Evolutionary conservation across 1,139 yeast species (phyloP), one percentile per base, ranked within the genome.

Genomic region (Magnusiomyces tetraspermus): DNA sequence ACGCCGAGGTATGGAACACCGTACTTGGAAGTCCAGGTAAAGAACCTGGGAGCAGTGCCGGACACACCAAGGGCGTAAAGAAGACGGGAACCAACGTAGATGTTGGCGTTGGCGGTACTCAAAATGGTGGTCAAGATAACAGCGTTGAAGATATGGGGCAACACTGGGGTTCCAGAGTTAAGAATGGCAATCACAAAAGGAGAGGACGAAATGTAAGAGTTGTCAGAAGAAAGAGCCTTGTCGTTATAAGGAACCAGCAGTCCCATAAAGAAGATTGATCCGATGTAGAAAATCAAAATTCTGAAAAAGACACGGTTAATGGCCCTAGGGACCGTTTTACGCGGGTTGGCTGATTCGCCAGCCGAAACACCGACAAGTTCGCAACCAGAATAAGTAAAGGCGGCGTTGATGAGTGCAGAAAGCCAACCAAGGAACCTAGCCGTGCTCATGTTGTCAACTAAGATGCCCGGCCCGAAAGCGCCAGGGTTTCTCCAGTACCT

Each of bases 21-120:
- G 48, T 71, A 67, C 63, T 79, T 78, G 67, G 85, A 92, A 63
- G 85, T 78, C 72, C 84, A 85, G 58, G 80, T 83, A 56, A 81
- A 76, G 59, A 78, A 71, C 62, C 75, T 74, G 60, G 95, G 95
- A 48, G 90, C 88, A 68, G 79, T 82, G 13, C 77, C 76, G 40
- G 79, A 76, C 57, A 74, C 72, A 15, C 86, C 84, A 65, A 85
- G 72, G 23, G 85, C 84, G 63, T 77, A 83, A 54, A 85, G 67
- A 51, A 83, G 75, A 70, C 95, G 76, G 2, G 94, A 84, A 43
- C 89, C 89, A 61, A 84, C 79, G 67, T 85, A 85, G 49, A 85
- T 76, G 65, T 83, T 82, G n/a, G 90, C 82, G 70, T 85, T 85
- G 62, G 85, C 94, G 24, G 94, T 94, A 19, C 90, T 83, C 51